Conservation (phyloP, 257 asterid genomes). For the Primulina eburnea region DNA sequence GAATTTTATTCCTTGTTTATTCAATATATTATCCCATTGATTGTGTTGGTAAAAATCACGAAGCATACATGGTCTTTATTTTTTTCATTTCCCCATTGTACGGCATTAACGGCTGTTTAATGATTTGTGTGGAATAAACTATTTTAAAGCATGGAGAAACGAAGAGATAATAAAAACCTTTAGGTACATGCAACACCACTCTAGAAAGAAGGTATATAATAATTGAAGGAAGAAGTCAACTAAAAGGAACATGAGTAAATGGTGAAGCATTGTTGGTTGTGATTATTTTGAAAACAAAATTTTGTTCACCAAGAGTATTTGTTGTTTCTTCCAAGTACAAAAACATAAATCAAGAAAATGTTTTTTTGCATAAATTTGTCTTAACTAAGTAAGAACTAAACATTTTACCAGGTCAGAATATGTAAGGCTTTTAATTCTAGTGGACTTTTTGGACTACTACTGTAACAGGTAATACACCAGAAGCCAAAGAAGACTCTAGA, state of each 20-base stretch:
- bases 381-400: conserved; percentile 2
- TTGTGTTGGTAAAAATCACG: conserved; percentile 10
- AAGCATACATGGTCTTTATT: not conserved
- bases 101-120: not conserved
- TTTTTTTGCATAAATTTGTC: not conserved
- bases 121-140: not conserved
- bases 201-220: not conserved
- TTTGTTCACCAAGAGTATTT: not conserved
- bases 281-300: not conserved
- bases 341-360: not conserved
- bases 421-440: not conserved
- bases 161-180: not conserved
- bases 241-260: not conserved
- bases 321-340: not conserved
- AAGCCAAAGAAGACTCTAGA: conserved; percentile 95
- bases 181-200: not conserved
- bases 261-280: not conserved
- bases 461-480: conserved; percentile 90
- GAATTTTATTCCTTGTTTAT: conserved; percentile 18
- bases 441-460: conserved; percentile 22
- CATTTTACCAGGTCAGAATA: not conserved
- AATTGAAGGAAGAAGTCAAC: not conserved
- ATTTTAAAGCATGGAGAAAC: not conserved
- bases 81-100: not conserved
- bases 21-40: conserved; percentile 9